Base-by-base conservation (phyloP, 352 stramenopile genomes). In the Globisporangium canariense region DNA sequence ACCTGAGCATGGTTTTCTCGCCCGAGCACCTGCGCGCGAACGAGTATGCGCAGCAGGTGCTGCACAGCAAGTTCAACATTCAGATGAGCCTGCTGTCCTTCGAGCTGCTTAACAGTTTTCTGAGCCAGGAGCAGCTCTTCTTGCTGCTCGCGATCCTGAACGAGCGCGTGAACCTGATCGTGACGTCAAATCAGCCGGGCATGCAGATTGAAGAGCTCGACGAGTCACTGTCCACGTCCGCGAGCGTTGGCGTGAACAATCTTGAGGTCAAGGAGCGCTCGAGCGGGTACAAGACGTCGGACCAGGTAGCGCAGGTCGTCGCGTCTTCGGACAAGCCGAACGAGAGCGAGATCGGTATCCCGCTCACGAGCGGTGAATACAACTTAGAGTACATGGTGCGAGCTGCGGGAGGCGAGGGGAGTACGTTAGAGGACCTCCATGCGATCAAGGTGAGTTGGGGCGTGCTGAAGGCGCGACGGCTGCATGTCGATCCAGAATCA, bases 51-150 rank as follows among this genome's bases (percentile, higher is more conserved):
- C 73, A 87, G 41, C 81, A 91, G 51, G 78, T 93, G 28, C 65
- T 93, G 34, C 84, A 88, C 54, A 86, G 75, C 78, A 94, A 93
- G 71, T 94, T 94, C 63, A 89, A 90, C 32, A 70, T 93, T 18
- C 76, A 92, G 66, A 69, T 94, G 54, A 93, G 84, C 60, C 70
- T 94, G 74, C 73, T 94, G 11, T 89, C 84, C 11, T 94, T 94
- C 53, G 79, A 94, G 71, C 70, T 94, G 59, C 77, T 94, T 16
- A 85, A 92, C 62, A 76, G 76, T 47, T 93, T 94, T 61, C 69
- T 94, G 58, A 88, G 81, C 53, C 80, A 93, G 41, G 78, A 86
- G 62, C 74, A 85, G 60, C 81, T 93, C 41, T 94, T 94, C 40
- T 41, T 93, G 32, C 55, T 93, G 55, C 71, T 94, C 2, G 68